Evolutionary conservation across 306 rosid genomes (phyloP).

Genomic region (Geum urbanum): DNA sequence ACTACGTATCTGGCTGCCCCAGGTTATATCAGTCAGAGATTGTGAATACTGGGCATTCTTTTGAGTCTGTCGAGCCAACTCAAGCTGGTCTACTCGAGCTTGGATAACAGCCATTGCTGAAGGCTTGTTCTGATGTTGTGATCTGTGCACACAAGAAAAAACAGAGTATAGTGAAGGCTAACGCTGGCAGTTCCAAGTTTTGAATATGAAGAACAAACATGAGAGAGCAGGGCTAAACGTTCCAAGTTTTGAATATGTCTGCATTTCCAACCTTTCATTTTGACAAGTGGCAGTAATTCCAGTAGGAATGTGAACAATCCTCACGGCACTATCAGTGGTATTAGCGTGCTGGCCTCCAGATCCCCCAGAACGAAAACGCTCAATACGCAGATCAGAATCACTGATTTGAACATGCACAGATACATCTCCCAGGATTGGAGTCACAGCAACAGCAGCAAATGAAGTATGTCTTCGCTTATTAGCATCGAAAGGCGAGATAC

Average conservation of each 20-base stretch:
- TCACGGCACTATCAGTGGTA: slow-evolving; percentile 92
- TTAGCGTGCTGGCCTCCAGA: slow-evolving; percentile 95
- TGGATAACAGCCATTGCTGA: slow-evolving; percentile 94
- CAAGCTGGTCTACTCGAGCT: slow-evolving; percentile 85
- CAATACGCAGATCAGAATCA: slow-evolving; percentile 93
- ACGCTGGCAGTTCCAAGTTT: neutral
- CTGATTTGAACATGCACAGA: slow-evolving; percentile 70
- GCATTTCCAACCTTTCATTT: slow-evolving; percentile 67
- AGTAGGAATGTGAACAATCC: slow-evolving; percentile 84
- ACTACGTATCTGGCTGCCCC: slow-evolving; percentile 97
- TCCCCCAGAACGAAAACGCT: slow-evolving; percentile 86
- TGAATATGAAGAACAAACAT: neutral
- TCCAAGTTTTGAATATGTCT: too few relatives aligned
- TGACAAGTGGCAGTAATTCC: slow-evolving; percentile 92
- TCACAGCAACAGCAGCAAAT: slow-evolving; percentile 95
- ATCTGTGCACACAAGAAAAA: slow-evolving; percentile 41
- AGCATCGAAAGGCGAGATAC: slow-evolving; percentile 94
- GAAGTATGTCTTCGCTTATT: slow-evolving; percentile 91
- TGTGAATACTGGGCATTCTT: slow-evolving; percentile 78
- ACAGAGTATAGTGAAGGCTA: slow-evolving; percentile 3
- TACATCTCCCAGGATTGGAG: slow-evolving; percentile 72
- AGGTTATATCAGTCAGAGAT: slow-evolving; percentile 86
- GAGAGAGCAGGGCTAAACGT: neutral
- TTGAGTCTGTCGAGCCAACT: slow-evolving; percentile 87
- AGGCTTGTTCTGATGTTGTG: slow-evolving; percentile 89